phyloP scores from a whole-genome alignment of 306 rosid genomes.

The Trifolium fragiferum region DNA sequence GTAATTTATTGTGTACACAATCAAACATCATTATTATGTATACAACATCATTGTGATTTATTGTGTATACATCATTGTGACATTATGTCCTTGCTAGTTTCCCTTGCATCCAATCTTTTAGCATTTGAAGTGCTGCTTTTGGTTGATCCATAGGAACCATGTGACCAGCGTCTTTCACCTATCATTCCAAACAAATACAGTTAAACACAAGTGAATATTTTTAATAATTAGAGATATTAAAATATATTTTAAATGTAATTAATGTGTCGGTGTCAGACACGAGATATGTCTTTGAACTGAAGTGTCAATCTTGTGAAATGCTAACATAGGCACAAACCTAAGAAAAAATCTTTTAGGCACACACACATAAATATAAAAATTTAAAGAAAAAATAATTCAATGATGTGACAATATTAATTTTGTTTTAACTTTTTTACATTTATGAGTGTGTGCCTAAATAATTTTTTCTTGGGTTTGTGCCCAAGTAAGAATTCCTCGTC shows the following conservation, averaged over 20 bases:
- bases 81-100: constrained; percentile 46
- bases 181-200: constrained; percentile 20
- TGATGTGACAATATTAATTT: too few species aligned
- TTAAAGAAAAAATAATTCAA: too few species aligned
- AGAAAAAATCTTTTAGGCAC: too few species aligned
- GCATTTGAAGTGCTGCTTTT: constrained; percentile 76
- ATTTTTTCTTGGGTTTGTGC: too few species aligned
- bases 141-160: constrained; percentile 99
- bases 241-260: neutral
- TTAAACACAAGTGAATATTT: constrained; percentile 36
- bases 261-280: neutral
- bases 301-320: too few species aligned
- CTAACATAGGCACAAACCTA: too few species aligned
- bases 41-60: constrained; percentile 29
- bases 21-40: constrained; percentile 19
- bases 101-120: constrained; percentile 79
- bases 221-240: neutral
- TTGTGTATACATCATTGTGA: constrained; percentile 42
- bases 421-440: too few species aligned
- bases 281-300: neutral
- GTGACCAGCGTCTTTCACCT: constrained; percentile 86
- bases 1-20: too few species aligned
- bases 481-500: too few species aligned
- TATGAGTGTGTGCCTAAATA: too few species aligned
- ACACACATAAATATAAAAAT: too few species aligned